Conservation (phyloP, 169 alveolate species). For the Eimeria praecox region DNA sequence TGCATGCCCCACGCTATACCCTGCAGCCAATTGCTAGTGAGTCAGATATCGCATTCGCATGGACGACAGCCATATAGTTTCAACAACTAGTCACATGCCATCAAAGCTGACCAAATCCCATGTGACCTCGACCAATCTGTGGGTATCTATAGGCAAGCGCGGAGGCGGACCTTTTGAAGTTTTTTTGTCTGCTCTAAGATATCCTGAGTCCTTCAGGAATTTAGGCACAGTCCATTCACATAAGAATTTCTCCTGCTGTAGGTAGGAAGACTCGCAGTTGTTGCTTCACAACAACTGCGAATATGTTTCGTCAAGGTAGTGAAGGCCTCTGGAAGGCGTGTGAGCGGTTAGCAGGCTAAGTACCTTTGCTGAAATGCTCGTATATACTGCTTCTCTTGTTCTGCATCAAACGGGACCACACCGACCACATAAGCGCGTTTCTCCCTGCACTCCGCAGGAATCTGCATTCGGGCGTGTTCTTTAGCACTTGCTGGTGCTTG, state of each 20-base stretch:
- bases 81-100: not conserved
- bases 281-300: not conserved
- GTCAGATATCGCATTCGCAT: not conserved
- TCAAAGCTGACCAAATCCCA: not conserved
- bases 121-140: not conserved
- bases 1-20: not conserved
- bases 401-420: slow-evolving; percentile 34
- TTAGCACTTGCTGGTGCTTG: not conserved
- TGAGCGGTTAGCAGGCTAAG: not conserved
- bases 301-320: not conserved
- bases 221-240: not conserved
- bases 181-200: slow-evolving; percentile 52
- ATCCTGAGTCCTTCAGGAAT: slow-evolving; percentile 33
- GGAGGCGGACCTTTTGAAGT: slow-evolving; percentile 65
- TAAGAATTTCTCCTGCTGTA: not conserved
- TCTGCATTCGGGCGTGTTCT: not conserved
- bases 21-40: not conserved
- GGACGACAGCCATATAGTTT: not conserved
- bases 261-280: not conserved
- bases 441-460: not conserved
- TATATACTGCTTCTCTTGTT: slow-evolving; percentile 55
- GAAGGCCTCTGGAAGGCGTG: not conserved
- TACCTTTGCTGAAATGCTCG: slow-evolving; percentile 34
- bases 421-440: not conserved
- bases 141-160: not conserved